phyloP scores from a whole-genome alignment of 179 eudicot genomes.

The Amaranthus tricolor region DNA sequence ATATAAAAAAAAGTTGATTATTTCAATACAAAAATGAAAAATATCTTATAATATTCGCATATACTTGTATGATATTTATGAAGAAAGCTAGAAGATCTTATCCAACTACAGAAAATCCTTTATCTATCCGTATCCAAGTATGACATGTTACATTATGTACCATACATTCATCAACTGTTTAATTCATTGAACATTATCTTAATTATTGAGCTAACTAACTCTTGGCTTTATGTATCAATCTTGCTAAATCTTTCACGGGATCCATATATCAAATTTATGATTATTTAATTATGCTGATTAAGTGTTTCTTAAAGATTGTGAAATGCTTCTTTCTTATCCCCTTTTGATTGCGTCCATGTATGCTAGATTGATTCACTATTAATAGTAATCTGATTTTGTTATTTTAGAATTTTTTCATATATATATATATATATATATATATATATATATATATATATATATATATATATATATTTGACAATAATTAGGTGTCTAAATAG shows the following conservation, averaged over 20 bases:
- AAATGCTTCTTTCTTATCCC: no score
- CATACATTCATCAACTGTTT: neutral
- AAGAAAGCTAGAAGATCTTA: neutral
- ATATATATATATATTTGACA: no score
- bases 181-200: constrained; percentile 12
- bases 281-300: neutral
- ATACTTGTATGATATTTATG: neutral
- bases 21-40: neutral
- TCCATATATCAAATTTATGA: neutral
- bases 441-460: no score
- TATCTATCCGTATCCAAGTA: neutral
- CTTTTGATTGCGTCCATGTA: no score
- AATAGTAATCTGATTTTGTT: no score
- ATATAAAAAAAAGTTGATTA: neutral
- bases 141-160: neutral
- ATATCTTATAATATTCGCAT: neutral
- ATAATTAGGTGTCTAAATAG: no score
- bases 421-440: no score
- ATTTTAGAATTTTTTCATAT: no score
- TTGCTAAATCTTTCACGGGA: constrained; percentile 7
- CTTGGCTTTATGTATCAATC: neutral
- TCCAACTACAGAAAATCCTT: neutral
- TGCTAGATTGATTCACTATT: no score
- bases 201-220: neutral
- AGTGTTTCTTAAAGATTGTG: neutral